Evolutionary conservation across 176 grass and related monocot species (phyloP).

Genomic region (Triticum turgidum): DNA sequence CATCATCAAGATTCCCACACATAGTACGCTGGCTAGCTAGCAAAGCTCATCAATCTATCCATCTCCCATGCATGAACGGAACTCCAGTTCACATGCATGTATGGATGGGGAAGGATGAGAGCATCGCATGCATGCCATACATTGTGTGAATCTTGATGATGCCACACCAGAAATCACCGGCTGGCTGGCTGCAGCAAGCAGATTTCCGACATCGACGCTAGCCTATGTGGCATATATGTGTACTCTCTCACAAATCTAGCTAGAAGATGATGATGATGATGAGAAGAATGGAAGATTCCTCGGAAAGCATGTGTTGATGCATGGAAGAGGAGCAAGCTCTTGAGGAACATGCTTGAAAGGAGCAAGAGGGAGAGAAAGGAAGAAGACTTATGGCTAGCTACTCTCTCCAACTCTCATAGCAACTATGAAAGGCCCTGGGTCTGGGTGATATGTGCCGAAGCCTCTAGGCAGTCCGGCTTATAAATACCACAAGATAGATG

Average conservation of each 20-base stretch:
- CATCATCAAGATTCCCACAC: conserved; percentile 98
- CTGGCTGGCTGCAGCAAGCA: not conserved
- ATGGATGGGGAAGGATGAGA: not conserved
- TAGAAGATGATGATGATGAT: not conserved
- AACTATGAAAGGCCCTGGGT: not conserved
- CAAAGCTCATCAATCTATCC: not conserved
- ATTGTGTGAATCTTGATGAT: conserved; percentile 96
- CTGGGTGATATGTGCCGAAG: not conserved
- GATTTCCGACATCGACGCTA: too few relatives aligned
- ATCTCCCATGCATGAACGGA: not conserved
- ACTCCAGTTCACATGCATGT: not conserved
- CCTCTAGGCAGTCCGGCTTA: not conserved
- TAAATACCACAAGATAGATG: not conserved
- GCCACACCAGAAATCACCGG: conserved; percentile 71
- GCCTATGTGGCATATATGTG: not conserved
- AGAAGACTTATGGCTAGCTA: not conserved
- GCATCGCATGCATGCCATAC: not conserved
- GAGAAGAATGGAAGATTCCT: not conserved
- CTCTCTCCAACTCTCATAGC: not conserved
- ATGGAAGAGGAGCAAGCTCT: not conserved
- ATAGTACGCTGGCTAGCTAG: not conserved
- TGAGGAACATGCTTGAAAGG: not conserved
- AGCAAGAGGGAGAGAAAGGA: not conserved
- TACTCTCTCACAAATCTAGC: not conserved
- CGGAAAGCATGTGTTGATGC: too few relatives aligned